Percentiles rank a stretch among this genome's conserved stretches.
phyloP scores from a whole-genome alignment of 805 yeast genomes.

The Saccharomyces paradoxus region DNA sequence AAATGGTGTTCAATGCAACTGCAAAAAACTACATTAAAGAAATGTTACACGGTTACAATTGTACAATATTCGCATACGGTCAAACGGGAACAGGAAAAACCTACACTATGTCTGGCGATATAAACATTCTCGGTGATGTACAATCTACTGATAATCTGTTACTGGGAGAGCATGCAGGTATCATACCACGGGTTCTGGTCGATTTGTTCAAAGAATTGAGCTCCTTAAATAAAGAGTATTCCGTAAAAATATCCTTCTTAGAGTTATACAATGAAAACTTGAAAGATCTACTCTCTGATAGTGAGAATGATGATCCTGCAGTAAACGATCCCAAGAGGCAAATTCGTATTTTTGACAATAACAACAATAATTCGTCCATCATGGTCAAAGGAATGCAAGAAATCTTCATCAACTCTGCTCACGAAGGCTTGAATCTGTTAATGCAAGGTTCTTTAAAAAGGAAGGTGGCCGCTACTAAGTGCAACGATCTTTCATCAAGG shows the following conservation, averaged over 20 bases:
- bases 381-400: constrained; percentile 53
- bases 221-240: constrained; percentile 37
- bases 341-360: constrained; percentile 46
- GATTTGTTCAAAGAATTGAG: constrained; percentile 46
- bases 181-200: constrained; percentile 52
- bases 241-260: constrained; percentile 65
- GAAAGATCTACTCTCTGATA: constrained; percentile 47
- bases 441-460: constrained; percentile 53
- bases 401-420: constrained; percentile 39
- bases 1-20: constrained; percentile 52
- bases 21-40: constrained; percentile 55
- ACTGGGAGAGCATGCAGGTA: constrained; percentile 45
- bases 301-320: constrained; percentile 5
- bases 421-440: constrained; percentile 45
- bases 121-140: constrained; percentile 34
- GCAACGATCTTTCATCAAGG: constrained; percentile 70
- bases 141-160: constrained; percentile 20
- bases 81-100: constrained; percentile 88
- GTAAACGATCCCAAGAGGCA: constrained; percentile 37
- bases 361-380: constrained; percentile 29
- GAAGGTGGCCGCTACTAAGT: constrained; percentile 68
- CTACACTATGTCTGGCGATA: constrained; percentile 64
- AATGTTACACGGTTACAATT: constrained; percentile 62
- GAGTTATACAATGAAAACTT: constrained; percentile 81
- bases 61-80: constrained; percentile 78